Evolutionary conservation across 2,329 filamentous ascomycete genomes (phyloP).

Genomic region (Taxawa tesnikishii): DNA sequence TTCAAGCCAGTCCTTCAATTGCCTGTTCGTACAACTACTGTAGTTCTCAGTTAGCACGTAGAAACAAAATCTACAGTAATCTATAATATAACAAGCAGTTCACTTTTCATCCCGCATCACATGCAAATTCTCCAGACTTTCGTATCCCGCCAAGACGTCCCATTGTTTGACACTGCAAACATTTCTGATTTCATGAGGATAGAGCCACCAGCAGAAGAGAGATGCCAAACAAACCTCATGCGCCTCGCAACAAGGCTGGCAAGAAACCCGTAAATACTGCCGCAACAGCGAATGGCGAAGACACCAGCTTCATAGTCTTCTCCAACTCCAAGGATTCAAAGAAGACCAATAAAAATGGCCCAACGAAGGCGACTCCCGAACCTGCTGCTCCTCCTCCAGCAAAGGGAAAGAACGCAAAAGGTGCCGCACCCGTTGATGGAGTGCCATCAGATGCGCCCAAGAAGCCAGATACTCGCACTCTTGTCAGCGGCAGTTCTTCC

Average conservation of each 20-base stretch:
- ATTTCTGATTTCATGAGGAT: too few species aligned
- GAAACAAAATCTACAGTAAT: too few species aligned
- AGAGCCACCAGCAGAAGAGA: slow-evolving; percentile 3
- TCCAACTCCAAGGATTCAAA: slow-evolving; percentile 32
- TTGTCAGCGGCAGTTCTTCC: slow-evolving; percentile 87
- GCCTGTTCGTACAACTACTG: too few species aligned
- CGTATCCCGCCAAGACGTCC: too few species aligned
- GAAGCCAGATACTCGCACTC: slow-evolving; percentile 52
- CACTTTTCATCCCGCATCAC: too few species aligned
- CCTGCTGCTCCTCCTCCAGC: slow-evolving; percentile 7
- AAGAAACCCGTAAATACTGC: slow-evolving; percentile 19
- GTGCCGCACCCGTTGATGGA: slow-evolving; percentile 12
- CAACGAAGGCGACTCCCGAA: slow-evolving; percentile 6
- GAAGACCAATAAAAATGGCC: slow-evolving; percentile 25
- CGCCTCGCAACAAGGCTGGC: slow-evolving; percentile 29
- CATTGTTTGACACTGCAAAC: too few species aligned
- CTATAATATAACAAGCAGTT: too few species aligned
- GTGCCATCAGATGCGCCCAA: slow-evolving; percentile 30
- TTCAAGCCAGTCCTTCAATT: too few species aligned
- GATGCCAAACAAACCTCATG: slow-evolving; percentile 39
- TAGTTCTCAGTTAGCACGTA: too few species aligned
- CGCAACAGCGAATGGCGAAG: slow-evolving; percentile 28
- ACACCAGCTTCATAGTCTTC: slow-evolving; percentile 37
- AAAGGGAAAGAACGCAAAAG: slow-evolving; percentile 18
- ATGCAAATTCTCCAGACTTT: too few species aligned